Base-by-base conservation (phyloP, 495 filamentous ascomycete species). In the Penicillium cataractarum region DNA sequence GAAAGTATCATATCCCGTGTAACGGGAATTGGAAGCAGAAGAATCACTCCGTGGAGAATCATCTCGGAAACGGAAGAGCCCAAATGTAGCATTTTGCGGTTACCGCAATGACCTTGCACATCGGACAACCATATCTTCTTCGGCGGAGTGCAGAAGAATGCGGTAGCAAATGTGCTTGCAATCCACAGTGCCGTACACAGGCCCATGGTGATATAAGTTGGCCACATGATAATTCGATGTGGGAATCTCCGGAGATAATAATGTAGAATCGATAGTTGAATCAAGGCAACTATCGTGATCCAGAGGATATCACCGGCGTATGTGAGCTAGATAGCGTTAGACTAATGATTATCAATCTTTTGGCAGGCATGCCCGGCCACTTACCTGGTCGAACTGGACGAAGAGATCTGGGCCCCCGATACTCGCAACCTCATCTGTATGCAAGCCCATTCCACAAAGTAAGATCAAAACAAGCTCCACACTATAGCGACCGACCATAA, bases 251-350 rank as follows among this genome's bases (percentile, higher is more conserved):
- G 54, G 24, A 72, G 60, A 27, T 65, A 70, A 44, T 68, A 66
- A 24, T 68, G 62, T 0, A 72, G 53, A 32, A 72, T 52, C 4
- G 70, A 70, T 2, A 68, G 17, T 39, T 72, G 70, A 19, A 64
- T 48, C 60, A 70, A 40, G 2, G 31, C 46, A 46, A 68, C 52
- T 2, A 58, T 50, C 10, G 58, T 64, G 19, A 65, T 42, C 64
- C 67, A 62, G 9, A 72, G 53, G 19, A 72, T 62, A 19, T 70
- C 65, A 17, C 67, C 62, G 22, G 52, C 26, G 51, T 68, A 72
- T 54, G 62, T 66, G 22, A 70, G 55, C 70, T 72, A 31, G 50
- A 32, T 10, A 4, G 15, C 9, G 32, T 71, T 56, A 70, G 65
- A 35, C 33, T 19, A 22, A 13, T 13, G 12, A 9, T 39, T 24